These are phyloP conservation scores for Saccharomycopsis fibuligera DNA, from an alignment of 805 yeast species.

Conservation along the genomic window DNA sequence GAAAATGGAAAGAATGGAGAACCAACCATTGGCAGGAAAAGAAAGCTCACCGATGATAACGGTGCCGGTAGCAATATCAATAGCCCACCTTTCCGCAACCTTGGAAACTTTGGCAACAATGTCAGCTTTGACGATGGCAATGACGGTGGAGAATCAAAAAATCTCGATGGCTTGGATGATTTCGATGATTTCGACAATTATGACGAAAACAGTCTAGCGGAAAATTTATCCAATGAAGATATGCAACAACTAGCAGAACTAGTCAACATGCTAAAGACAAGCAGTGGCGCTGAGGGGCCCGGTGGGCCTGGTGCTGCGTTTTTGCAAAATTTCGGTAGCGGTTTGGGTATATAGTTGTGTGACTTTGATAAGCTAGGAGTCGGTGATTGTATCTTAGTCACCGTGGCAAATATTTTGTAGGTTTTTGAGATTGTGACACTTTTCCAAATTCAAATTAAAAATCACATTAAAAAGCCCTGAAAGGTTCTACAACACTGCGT, in stretches of 20 bases:
- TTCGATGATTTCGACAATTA: conserved; percentile 22
- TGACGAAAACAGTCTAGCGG: conserved; percentile 13
- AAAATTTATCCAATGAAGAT: conserved; percentile 18
- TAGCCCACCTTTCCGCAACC: too few species aligned
- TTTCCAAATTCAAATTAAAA: too few species aligned
- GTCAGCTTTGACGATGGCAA: background rate
- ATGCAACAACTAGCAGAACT: conserved; percentile 25
- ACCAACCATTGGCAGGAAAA: background rate
- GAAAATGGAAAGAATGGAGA: background rate
- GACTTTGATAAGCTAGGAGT: too few species aligned
- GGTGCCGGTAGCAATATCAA: too few species aligned
- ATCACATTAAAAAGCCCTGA: too few species aligned
- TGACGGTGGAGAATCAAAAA: background rate
- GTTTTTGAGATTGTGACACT: too few species aligned
- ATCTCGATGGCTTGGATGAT: conserved; percentile 5
- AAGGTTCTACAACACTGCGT: too few species aligned
- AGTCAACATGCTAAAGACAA: conserved; percentile 26
- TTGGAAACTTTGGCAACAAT: too few species aligned
- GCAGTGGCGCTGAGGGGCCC: conserved; percentile 23
- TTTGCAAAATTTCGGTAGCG: conserved; percentile 26
- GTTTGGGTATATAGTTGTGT: too few species aligned
- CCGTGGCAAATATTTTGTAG: too few species aligned
- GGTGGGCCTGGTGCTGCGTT: conserved; percentile 34
- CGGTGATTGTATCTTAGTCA: too few species aligned
- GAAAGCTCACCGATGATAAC: background rate